Conservation (phyloP, 2,329 filamentous ascomycete species). For the Rhexocercosporidium sp. region DNA sequence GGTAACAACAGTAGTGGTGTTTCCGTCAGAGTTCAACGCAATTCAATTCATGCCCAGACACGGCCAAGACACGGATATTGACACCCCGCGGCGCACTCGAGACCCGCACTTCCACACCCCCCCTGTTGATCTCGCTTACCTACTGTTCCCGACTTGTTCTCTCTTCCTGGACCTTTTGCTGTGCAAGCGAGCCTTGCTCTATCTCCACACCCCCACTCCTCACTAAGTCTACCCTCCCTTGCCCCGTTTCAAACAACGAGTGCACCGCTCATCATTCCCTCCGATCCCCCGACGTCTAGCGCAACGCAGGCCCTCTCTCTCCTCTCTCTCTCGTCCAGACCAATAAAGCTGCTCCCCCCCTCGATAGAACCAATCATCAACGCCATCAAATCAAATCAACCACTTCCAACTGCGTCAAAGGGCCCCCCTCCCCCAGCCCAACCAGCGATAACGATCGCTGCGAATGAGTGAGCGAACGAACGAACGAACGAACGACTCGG, state of each 20-base stretch:
- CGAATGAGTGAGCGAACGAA: slow-evolving; percentile 4
- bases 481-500: slow-evolving; percentile 1
- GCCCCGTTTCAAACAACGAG: neutral
- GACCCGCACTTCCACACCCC: too few species aligned
- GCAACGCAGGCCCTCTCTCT: neutral
- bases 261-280: too few species aligned
- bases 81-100: too few species aligned
- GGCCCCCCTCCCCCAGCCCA: too few species aligned
- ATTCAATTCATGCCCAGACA: too few species aligned
- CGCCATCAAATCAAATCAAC: slow-evolving; percentile 33
- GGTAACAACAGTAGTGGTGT: too few species aligned
- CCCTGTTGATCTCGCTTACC: too few species aligned
- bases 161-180: too few species aligned
- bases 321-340: slow-evolving; percentile 16
- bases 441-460: slow-evolving; percentile 29
- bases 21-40: too few species aligned
- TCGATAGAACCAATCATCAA: slow-evolving; percentile 33
- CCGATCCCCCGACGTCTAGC: neutral
- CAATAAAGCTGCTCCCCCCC: slow-evolving; percentile 27
- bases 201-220: neutral
- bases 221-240: neutral
- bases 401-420: slow-evolving; percentile 23
- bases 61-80: too few species aligned
- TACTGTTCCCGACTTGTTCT: too few species aligned
- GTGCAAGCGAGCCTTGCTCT: too few species aligned